Evolutionary conservation across 2,329 filamentous ascomycete species (phyloP), one percentile per base, ranked within the genome.

Genomic region (Penicillium hordei): DNA sequence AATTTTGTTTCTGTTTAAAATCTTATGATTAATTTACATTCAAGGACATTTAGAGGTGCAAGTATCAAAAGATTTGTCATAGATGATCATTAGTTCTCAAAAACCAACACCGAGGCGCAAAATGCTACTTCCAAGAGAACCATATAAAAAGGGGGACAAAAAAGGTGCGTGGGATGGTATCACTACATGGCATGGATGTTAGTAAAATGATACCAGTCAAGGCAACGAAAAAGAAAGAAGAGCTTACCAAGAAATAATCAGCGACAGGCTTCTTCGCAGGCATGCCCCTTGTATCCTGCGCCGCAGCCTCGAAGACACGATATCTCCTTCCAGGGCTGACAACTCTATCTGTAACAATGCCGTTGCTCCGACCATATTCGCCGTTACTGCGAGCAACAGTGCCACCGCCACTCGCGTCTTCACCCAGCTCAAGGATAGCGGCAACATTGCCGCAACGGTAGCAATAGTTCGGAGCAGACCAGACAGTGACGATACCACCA

Each of bases 241-340:
- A 31, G 60, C 73, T 70, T 63, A 79, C 76, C 76, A 99, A 80
- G 76, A 99, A 99, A 80, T 97, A 99, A 78, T 97, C 93, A 15
- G 92, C 92, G 52, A 96, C 91, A 3, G 94, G 94, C 77, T 97
- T 97, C 84, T 99, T 99, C 3, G 94, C 94, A 58, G 94, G 94
- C 94, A 99, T 99, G 5, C 94, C 94, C 68, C 94, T 84, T 1
- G 89, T 92, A 75, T 97, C 94, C 78, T 99, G 94, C 52, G 94
- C 93, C 53, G 94, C 94, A 0, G 94, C 94, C 70, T 97, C 93
- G 72, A 99, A 99, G 10, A 99, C 93, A 36, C 93, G 82, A 77
- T 99, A 99, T 65, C 94, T 82, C 68, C 94, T 84, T 3, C 93
- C 94, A 1, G 94, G 94, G 1, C 93, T 93, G 43, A 79, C 70